These are phyloP conservation scores for Cryptococcus sp. DNA, from an alignment of 1,284 basidiomycete species.

Conservation along the genomic window DNA sequence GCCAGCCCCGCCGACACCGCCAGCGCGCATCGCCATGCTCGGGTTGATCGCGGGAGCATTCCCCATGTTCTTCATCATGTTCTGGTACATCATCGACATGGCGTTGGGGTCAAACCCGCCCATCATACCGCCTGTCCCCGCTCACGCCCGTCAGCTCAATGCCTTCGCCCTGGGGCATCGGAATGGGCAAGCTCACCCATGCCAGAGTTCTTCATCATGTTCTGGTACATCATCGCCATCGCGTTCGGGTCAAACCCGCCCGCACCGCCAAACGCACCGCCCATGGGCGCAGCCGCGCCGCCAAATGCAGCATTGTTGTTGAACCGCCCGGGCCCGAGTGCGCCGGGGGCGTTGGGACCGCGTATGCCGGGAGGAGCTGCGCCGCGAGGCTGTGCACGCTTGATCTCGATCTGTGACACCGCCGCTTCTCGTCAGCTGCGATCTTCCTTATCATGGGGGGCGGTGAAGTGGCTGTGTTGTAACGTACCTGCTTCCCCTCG, in stretches of 20 bases:
- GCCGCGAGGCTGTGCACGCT: slow-evolving; percentile 77
- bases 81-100: slow-evolving; percentile 57
- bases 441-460: background rate
- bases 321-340: slow-evolving; percentile 35
- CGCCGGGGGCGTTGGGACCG: slow-evolving; percentile 23
- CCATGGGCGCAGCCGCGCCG: slow-evolving; percentile 33
- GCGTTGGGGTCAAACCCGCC: slow-evolving; percentile 53
- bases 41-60: slow-evolving; percentile 49
- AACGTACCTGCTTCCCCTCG: slow-evolving; percentile 87
- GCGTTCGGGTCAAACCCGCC: slow-evolving; percentile 53
- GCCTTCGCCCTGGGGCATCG: background rate
- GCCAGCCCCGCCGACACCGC: slow-evolving; percentile 3
- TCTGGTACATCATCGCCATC: slow-evolving; percentile 57
- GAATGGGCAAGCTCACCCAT: slow-evolving; percentile 23
- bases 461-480: slow-evolving; percentile 44
- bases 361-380: slow-evolving; percentile 22
- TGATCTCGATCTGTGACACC: slow-evolving; percentile 85
- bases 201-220: slow-evolving; percentile 50
- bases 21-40: slow-evolving; percentile 38
- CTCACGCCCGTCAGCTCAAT: background rate
- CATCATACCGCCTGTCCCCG: slow-evolving; percentile 26
- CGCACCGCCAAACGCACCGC: slow-evolving; percentile 19
- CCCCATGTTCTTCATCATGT: slow-evolving; percentile 51
- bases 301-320: slow-evolving; percentile 29
- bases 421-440: background rate